phyloP scores from a whole-genome alignment of 2,329 filamentous ascomycete species.

The Botrytis aclada region DNA sequence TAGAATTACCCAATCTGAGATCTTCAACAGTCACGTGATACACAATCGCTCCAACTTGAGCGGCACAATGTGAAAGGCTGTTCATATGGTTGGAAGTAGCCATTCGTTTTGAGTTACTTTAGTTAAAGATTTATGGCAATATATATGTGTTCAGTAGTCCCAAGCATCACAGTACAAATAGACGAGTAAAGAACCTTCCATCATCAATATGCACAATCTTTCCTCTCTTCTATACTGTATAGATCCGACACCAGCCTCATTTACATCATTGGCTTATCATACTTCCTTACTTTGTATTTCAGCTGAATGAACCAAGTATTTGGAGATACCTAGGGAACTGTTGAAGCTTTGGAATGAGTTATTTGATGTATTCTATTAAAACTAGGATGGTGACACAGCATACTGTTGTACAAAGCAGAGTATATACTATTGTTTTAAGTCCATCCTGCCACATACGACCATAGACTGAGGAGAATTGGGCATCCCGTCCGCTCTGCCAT shows the following conservation, averaged over 20 bases:
- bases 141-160: not conserved
- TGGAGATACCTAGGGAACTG: not conserved
- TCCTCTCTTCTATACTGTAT: not conserved
- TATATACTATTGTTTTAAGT: accelerated
- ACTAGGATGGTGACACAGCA: not conserved
- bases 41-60: not conserved
- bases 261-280: not conserved
- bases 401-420: accelerated
- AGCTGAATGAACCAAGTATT: no score
- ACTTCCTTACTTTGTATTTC: not conserved
- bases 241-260: not conserved
- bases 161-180: not conserved
- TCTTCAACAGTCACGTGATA: not conserved
- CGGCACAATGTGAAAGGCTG: not conserved
- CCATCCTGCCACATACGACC: accelerated
- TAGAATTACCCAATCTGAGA: no score
- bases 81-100: not conserved
- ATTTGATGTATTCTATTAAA: not conserved
- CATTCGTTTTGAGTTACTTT: not conserved
- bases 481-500: constrained; percentile 15
- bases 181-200: not conserved
- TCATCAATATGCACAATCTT: not conserved
- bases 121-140: not conserved
- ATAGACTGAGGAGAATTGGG: constrained; percentile 11
- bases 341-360: not conserved